Base-by-base conservation (phyloP, 2,329 filamentous ascomycete genomes). In the Phaeosphaeria sp. region DNA sequence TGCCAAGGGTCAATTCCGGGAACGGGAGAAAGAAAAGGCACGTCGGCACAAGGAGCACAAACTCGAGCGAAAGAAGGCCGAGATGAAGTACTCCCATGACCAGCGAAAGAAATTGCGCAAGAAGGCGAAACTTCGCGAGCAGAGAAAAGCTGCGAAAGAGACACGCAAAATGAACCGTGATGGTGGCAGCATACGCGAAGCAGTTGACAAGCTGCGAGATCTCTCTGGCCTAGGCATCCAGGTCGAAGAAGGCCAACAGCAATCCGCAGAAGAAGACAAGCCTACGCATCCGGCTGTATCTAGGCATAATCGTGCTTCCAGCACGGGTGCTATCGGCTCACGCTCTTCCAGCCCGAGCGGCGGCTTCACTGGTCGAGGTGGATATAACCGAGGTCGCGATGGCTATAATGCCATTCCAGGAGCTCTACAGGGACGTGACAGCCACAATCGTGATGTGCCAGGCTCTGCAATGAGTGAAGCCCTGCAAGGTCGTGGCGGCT, bases 1-100 rank as follows among this genome's bases (percentile, higher is more conserved):
- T 72, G 85, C 85, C 61, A 90, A 90, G 71, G 88, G 85, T 3
- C 80, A 84, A 6, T 79, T 86, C 41, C 64, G 80, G 4, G 82
- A 84, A 41, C 81, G 83, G 55, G 84, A 86, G 55, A 79, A 75
- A 47, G 77, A 80, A 4, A 76, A 78, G 56, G 77, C 73, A 58
- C 77, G 75, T 46, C 67, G 75, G 50, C 75, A 77, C 23, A 76
- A 78, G 43, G 70, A 78, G 43, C 66, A 76, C 27, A 78, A 72
- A 48, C 69, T 71, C 46, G 72, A 75, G 58, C 68, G 57, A 33
- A 73, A 75, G 56, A 79, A 77, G 48, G 66, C 67, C 0, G 60
- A 73, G 11, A 62, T 76, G 54, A 80, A 78, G 63, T 77, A 72
- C 58, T 76, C 68, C 1, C 69, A 76, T 42, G 75, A 78, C 43